Evolutionary conservation across 129 eudicot species (phyloP), one percentile per base, ranked within the genome.

Genomic region (Flaveria trinervia): DNA sequence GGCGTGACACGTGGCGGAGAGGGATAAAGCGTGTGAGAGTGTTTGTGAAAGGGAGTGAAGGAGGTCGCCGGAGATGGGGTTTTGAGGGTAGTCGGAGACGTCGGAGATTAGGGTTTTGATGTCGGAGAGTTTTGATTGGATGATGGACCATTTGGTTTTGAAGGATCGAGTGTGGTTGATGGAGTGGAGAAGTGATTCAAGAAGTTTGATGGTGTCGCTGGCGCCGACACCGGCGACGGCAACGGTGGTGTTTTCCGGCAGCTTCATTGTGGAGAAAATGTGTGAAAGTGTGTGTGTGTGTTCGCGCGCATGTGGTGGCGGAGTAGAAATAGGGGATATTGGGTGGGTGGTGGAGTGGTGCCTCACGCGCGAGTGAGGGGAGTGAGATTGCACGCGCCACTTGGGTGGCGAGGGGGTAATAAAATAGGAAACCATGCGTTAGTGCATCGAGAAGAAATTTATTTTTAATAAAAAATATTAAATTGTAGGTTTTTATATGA

Each of bases 81-180:
- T 81, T 4, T 69, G 55, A 20, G 82, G 74, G 70, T 51, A 73
- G 60, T 72, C 77, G 30, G 83, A 70, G 71, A 83, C 74, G 80
- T 77, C 79, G 33, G 79, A 50, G 76, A 89, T 87, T 45, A 45
- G 74, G 43, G 83, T 3, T 48, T 87, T 81, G 71, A 90, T 84
- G n/a, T 78, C 44, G 74, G 81, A 39, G 61, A 90, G 85, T 26
- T 90, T 90, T 49, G 85, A 48, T 36, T 43, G 22, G 72, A 90
- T 80, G 26, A 71, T 67, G 3, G 91, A 82, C 96, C 96, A 90
- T 76, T 88, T 90, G 7, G 77, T 62, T 56, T 75, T 85, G 81
- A 90, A 81, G 65, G 82, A 65, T 46, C 80, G 89, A 46, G 84
- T 81, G 2, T 28, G 43, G 33, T 79, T 49, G 17, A 82, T 70